phyloP scores from a whole-genome alignment of 345 rosid genomes.

The Pugionium cornutum region DNA sequence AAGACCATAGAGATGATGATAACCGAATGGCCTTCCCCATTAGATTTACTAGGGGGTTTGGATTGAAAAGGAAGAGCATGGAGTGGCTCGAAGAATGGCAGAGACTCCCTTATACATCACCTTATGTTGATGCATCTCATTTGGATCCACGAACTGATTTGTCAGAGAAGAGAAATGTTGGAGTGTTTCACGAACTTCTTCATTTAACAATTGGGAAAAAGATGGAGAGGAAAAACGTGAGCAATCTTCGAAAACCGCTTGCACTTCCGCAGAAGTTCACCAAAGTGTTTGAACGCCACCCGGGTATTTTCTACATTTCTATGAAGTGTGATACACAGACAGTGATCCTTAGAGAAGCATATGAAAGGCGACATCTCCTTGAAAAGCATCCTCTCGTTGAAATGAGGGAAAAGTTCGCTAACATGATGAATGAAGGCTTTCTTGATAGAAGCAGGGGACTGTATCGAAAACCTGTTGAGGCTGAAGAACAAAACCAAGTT shows the following conservation, averaged over 20 bases:
- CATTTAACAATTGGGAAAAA: constrained; percentile 69
- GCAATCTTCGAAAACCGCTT: constrained; percentile 72
- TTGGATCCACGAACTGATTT: constrained; percentile 82
- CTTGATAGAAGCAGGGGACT: constrained; percentile 69
- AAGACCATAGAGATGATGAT: constrained; percentile 34
- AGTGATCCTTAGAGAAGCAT: constrained; percentile 77
- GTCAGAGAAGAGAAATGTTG: constrained; percentile 82
- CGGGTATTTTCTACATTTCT: constrained; percentile 81
- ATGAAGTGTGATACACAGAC: constrained; percentile 66
- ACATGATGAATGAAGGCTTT: constrained; percentile 61
- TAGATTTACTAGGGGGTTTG: constrained; percentile 78
- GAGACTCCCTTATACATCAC: constrained; percentile 74
- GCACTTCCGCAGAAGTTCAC: constrained; percentile 79
- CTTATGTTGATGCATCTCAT: constrained; percentile 62
- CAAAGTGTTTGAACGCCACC: constrained; percentile 84
- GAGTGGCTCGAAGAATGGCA: constrained; percentile 88
- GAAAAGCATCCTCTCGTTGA: constrained; percentile 60
- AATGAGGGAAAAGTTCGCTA: constrained; percentile 48
- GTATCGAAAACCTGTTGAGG: constrained; percentile 35
- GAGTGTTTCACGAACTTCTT: constrained; percentile 87
- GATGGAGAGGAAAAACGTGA: constrained; percentile 71
- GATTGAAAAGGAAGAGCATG: constrained; percentile 74
- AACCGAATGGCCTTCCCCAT: constrained; percentile 61
- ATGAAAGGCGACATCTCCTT: constrained; percentile 51
- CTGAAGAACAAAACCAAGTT: constrained; percentile 9